Conservation (phyloP, 345 rosid species). For the Euclidium syriacum region DNA sequence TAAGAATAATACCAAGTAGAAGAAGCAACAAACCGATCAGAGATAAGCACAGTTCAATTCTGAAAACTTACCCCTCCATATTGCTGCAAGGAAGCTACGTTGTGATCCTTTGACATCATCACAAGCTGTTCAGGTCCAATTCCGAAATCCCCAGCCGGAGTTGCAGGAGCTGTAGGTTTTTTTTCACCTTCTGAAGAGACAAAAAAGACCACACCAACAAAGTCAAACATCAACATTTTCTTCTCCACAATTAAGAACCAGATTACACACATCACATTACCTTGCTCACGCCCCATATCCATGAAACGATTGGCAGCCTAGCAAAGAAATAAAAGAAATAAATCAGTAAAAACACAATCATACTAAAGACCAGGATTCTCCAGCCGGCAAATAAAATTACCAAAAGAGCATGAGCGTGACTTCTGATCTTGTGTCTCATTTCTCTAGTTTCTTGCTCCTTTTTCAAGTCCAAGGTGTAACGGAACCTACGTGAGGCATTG, state of each 20-base stretch:
- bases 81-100: conserved; percentile 41
- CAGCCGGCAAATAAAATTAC: conserved; percentile 11
- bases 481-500: conserved; percentile 94
- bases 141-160: conserved; percentile 48
- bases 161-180: conserved; percentile 24
- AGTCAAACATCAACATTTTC: neutral
- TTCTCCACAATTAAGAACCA: neutral
- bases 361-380: neutral
- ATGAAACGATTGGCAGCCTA: conserved; percentile 91
- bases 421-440: conserved; percentile 56
- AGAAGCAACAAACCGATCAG: neutral
- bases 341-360: neutral
- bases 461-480: conserved; percentile 91
- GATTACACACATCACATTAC: conserved; percentile 33
- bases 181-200: conserved; percentile 37
- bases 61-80: conserved; percentile 69
- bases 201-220: neutral
- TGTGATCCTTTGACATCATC: conserved; percentile 69
- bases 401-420: conserved; percentile 73
- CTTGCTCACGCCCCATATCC: conserved; percentile 38
- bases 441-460: conserved; percentile 69
- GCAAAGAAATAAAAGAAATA: neutral
- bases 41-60: neutral
- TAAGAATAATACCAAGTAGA: neutral
- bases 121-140: conserved; percentile 76